Conservation (phyloP, 179 eudicot genomes). For the Corrigiola litoralis region DNA sequence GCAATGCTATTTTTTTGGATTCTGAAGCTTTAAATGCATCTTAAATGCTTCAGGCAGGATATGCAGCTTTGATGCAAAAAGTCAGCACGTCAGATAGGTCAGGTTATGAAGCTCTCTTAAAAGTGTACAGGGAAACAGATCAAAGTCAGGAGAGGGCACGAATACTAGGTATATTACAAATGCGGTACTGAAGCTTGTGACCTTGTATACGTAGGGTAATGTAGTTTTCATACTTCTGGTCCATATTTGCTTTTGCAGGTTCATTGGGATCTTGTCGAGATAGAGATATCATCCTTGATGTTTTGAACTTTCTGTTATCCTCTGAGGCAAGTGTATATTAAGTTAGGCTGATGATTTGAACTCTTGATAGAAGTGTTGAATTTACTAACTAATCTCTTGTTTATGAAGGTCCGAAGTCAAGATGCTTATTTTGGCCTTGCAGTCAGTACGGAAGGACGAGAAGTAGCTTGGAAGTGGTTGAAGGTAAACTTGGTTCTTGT, state of each 20-base stretch:
- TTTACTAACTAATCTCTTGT: no score
- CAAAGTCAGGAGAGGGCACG: conserved; percentile 92
- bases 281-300: conserved; percentile 67
- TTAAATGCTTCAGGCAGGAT: conserved; percentile 96
- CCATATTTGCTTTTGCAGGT: conserved; percentile 32
- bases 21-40: no score
- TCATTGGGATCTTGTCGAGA: conserved; percentile 75
- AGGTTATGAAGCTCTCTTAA: conserved; percentile 72
- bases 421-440: conserved; percentile 73
- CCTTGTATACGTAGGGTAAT: no score
- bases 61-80: conserved; percentile 79
- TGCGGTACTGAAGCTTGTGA: no score
- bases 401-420: conserved; percentile 75
- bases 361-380: no score
- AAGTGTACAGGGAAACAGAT: conserved; percentile 78
- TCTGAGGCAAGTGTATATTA: conserved; percentile 47
- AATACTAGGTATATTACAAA: conserved; percentile 54
- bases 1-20: no score
- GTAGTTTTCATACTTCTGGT: neutral
- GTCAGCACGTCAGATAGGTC: conserved; percentile 57
- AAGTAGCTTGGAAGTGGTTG: conserved; percentile 90
- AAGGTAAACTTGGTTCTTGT: conserved; percentile 49
- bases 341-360: no score
- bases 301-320: conserved; percentile 69
- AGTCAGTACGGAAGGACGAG: conserved; percentile 66